Conservation (phyloP, 345 rosid genomes). For the Eucalyptus sideroxylon region DNA sequence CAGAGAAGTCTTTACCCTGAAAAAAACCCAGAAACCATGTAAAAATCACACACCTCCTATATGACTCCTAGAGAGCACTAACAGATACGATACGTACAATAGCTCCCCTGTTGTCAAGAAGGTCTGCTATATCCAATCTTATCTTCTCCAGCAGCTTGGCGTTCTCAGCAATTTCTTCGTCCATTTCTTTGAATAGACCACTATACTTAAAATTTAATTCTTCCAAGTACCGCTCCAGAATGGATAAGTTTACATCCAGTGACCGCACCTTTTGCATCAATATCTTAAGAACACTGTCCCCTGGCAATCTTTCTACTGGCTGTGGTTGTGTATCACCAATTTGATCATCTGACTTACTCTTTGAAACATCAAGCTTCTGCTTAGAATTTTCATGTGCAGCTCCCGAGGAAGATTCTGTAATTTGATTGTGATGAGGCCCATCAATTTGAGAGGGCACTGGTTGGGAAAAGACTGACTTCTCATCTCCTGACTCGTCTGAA, state of each 20-base stretch:
- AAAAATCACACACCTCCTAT: not conserved
- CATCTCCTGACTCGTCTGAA: conserved; percentile 1
- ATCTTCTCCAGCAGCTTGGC: conserved; percentile 11
- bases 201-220: conserved; percentile 34
- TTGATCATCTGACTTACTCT: conserved; percentile 6
- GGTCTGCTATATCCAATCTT: conserved; percentile 12
- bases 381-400: not conserved
- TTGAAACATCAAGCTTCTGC: conserved; percentile 1
- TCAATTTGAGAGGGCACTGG: not conserved
- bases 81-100: conserved; percentile 6
- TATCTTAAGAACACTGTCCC: conserved; percentile 43
- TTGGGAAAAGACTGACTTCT: not conserved
- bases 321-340: conserved; percentile 24
- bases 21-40: not conserved
- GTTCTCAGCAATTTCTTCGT: conserved; percentile 26
- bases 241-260: conserved; percentile 30
- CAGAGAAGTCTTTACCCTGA: conserved; percentile 29
- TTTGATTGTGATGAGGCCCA: conserved; percentile 1
- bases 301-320: conserved; percentile 28
- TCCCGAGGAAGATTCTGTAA: not conserved
- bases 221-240: conserved; percentile 40
- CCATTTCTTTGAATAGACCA: conserved; percentile 25
- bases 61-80: not conserved
- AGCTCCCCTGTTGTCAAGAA: conserved; percentile 5
- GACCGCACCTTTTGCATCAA: conserved; percentile 45